Conservation (phyloP, 129 eudicot genomes). For the Ambrosia trifida region DNA sequence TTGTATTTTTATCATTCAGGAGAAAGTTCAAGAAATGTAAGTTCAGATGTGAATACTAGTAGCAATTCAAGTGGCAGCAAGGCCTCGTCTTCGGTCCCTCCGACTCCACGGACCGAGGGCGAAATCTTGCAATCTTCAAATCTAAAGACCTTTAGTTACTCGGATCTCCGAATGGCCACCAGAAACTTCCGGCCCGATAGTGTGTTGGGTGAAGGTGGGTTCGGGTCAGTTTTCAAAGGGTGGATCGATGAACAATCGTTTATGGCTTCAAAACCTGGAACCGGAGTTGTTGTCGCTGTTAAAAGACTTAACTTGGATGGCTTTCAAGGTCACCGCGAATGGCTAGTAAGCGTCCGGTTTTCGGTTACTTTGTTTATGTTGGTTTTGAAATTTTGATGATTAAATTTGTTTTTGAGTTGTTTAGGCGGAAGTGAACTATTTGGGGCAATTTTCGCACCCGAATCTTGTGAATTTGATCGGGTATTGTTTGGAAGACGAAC, state of each 20-base stretch:
- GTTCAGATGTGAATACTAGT: conserved; percentile 2
- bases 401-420: background rate
- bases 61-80: conserved; percentile 30
- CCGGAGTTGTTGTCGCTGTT: conserved; percentile 65
- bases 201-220: no score
- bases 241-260: background rate
- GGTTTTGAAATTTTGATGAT: background rate
- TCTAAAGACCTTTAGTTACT: conserved; percentile 50
- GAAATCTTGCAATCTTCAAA: conserved; percentile 59
- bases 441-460: no score
- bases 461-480: no score
- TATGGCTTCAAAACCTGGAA: conserved; percentile 64
- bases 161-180: conserved; percentile 59
- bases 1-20: conserved; percentile 21
- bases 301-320: conserved; percentile 65
- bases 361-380: background rate
- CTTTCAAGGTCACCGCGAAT: conserved; percentile 66
- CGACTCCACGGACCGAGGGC: conserved; percentile 57
- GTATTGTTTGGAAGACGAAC: no score
- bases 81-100: conserved; percentile 46
- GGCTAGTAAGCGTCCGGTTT: conserved; percentile 50
- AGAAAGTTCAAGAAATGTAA: conserved; percentile 42
- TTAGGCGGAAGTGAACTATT: conserved; percentile 10
- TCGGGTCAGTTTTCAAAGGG: no score
- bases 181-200: conserved; percentile 64